phyloP scores from a whole-genome alignment of 257 asterid species.

The Avicennia marina region DNA sequence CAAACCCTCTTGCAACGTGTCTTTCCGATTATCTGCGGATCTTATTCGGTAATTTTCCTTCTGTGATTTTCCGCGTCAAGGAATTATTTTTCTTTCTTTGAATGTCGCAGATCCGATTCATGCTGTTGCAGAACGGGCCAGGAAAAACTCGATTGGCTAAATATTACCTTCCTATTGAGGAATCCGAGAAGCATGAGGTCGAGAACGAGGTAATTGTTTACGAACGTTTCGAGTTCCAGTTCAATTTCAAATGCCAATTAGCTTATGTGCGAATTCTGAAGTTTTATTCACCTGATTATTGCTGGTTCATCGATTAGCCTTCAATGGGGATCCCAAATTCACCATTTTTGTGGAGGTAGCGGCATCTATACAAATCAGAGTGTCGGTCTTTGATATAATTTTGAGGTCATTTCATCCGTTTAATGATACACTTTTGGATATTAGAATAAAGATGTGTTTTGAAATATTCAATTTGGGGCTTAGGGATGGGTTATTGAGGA shows the following conservation, averaged over 20 bases:
- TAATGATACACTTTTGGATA: background rate
- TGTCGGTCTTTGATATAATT: background rate
- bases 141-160: constrained; percentile 63
- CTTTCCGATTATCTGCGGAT: background rate
- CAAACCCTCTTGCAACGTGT: background rate
- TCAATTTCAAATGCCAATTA: too few relatives aligned
- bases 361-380: background rate
- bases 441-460: too few relatives aligned
- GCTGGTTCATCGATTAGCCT: constrained; percentile 90
- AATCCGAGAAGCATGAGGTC: constrained; percentile 70
- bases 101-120: background rate
- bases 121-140: background rate
- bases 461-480: background rate
- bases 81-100: background rate
- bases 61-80: background rate
- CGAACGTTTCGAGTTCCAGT: background rate
- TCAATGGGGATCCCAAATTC: constrained; percentile 85
- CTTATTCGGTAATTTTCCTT: background rate
- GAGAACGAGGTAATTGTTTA: constrained; percentile 48
- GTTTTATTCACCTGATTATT: background rate
- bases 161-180: constrained; percentile 65
- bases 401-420: background rate
- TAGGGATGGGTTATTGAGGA: background rate
- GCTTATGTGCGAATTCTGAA: background rate
- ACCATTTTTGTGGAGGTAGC: constrained; percentile 89